Base-by-base conservation (phyloP, 176 grass and related monocot species). In the Canna indica region DNA sequence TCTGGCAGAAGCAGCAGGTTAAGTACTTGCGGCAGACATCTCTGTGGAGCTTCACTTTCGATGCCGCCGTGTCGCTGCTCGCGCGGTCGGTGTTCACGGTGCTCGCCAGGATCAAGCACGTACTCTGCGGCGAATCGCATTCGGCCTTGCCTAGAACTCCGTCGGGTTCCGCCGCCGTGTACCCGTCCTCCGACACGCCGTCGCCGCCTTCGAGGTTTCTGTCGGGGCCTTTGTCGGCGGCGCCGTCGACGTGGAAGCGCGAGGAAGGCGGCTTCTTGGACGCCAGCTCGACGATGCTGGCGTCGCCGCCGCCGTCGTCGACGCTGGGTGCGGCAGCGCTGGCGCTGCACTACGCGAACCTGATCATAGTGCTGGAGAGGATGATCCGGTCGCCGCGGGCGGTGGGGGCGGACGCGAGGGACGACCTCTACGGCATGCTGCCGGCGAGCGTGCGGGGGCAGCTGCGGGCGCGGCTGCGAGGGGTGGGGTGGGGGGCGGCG, bases 351-450 rank as follows among this genome's bases (percentile, higher is more conserved):
- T 96, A 81, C 42, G 86, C 93, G 18, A 72, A 54, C 26, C 0
- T 97, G 81, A 69, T 97, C 56, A 74, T 91, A 80, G 81, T 73
- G 33, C 81, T 89, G 53, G 92, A 96, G 86, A 79, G 85, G 75
- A 79, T 91, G 81, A 77, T 66, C 39, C 68, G 83, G n/a, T 61
- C 83, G 26, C 79, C 88, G 59, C 63, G 83, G 16, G 68, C 85
- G 35, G 78, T 90, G 26, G 88, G 83, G 0, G 44, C 86, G 25
- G 86, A 83, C 7, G 85, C 88, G 27, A 72, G 89, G 65, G 84
- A 92, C 57, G 86, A 93, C 33, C 68, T 93, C 27, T 97, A 97
- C 71, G 82, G 62, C 3, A 92, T 97, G 86, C 89, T 97, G 35
- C 83, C 94, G 26, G 70, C 89, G 26, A 87, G 94, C 79, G 75